Base-by-base conservation (phyloP, 345 rosid genomes). In the Excoecaria agallocha region DNA sequence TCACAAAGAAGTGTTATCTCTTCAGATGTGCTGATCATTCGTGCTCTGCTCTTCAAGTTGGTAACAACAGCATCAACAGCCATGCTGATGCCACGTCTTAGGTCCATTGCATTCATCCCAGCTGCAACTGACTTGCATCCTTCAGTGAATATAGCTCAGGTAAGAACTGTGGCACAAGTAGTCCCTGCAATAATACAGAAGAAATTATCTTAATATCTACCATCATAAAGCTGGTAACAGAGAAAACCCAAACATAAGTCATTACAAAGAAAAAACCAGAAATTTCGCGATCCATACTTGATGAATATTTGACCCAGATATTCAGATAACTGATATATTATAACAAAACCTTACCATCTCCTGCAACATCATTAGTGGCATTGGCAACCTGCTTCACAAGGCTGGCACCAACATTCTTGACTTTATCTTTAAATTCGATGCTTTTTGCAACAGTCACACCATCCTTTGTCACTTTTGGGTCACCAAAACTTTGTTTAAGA, bases 81-180 rank as follows among this genome's bases (percentile, higher is more conserved):
- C 91, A 93, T 84, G 30, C 89, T 78, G 69, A 95, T 95, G 68
- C 98, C 99, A 69, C 96, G 97, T 71, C 98, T 86, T 56, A 93
- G 82, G 75, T 93, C 97, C 99, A 91, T 95, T 19, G 97, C 93
- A 80, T 93, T 93, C 99, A 91, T 88, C 45, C 96, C 97, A 12
- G 97, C 94, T 39, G 99, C 98, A 80, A 95, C 97, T 20, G 99
- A 93, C 85, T 95, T 95, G 88, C 99, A 95, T 38, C 96, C 99
- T 85, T 93, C 99, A 0, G 87, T 41, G 60, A 93, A 93, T 72
- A 95, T 95, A 38, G 99, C 97, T 65, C 83, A 79, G 19, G 99
- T 90, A 71, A 95, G 96, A 73, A 95, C 82, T 0, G 99, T 95
- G 19, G 99, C 99, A 82, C 98, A 95, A n/a, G 99, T 95, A 59